Percentiles rank a stretch among this genome's conserved stretches.
phyloP scores from a whole-genome alignment of 2,329 filamentous ascomycete genomes.

The Didymella arachidicola region DNA sequence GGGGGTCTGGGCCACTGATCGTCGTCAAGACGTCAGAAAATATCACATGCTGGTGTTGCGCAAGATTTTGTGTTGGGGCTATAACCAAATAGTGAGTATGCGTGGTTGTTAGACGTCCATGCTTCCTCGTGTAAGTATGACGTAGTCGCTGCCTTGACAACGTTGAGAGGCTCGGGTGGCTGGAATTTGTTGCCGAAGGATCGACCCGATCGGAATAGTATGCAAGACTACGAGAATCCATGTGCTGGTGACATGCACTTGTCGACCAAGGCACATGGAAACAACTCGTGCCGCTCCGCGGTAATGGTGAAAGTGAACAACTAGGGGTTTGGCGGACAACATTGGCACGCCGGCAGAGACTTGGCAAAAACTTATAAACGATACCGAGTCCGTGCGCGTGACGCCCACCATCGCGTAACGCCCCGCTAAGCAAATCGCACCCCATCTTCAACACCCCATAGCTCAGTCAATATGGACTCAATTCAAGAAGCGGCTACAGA shows the following conservation, averaged over 20 bases:
- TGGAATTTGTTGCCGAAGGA: too few species aligned
- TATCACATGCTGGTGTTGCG: background rate
- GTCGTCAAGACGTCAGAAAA: constrained; percentile 1
- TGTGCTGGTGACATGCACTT: background rate
- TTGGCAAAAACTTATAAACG: too few species aligned
- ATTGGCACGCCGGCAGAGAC: background rate
- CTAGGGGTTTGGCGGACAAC: background rate
- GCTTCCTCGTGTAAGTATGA: constrained; percentile 2
- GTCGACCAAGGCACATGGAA: background rate
- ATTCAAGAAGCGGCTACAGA: too few species aligned
- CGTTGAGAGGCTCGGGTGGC: background rate
- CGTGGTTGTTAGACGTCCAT: background rate
- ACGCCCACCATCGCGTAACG: too few species aligned
- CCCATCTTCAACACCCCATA: too few species aligned
- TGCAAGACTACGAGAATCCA: background rate
- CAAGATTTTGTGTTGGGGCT: background rate
- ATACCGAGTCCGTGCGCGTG: too few species aligned
- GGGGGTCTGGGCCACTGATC: background rate
- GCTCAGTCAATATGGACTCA: too few species aligned
- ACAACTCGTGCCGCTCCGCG: background rate
- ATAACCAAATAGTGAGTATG: background rate
- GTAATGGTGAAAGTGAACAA: background rate
- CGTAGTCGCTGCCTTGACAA: background rate
- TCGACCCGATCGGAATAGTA: background rate
- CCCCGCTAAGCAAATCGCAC: too few species aligned